A percentile compares a stretch with the other conserved stretches of the same genome.
phyloP scores from a whole-genome alignment of 2,329 filamentous ascomycete genomes.

The Pyricularia pennisetigena region DNA sequence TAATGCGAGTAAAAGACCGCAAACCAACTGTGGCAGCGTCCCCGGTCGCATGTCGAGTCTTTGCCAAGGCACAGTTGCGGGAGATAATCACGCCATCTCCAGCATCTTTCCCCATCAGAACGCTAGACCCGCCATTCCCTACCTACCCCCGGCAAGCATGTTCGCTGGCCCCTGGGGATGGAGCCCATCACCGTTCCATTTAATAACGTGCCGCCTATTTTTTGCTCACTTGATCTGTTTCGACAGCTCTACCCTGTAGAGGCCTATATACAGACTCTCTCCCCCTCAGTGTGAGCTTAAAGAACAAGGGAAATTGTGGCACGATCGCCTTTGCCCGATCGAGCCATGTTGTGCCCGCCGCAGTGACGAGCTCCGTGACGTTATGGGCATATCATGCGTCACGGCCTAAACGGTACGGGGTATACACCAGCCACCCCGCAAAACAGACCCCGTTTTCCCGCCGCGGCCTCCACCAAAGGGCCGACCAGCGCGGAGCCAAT shows the following conservation, averaged over 20 bases:
- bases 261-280: too few species aligned
- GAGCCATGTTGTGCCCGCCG: too few species aligned
- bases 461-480: background rate
- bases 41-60: background rate
- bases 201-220: too few species aligned
- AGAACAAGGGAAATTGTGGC: too few species aligned
- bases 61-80: background rate
- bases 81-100: background rate
- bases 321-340: too few species aligned
- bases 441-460: background rate
- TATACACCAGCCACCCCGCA: background rate
- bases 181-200: background rate
- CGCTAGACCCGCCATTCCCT: background rate
- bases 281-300: too few species aligned
- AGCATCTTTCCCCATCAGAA: background rate
- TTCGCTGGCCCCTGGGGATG: background rate
- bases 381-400: background rate
- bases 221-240: too few species aligned
- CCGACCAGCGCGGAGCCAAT: background rate
- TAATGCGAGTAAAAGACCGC: background rate
- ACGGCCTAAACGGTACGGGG: background rate
- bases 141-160: background rate
- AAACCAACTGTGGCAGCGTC: background rate
- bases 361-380: too few species aligned
- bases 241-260: too few species aligned